Conservation (phyloP, 306 rosid genomes). For the Macrotyloma uniflorum region DNA sequence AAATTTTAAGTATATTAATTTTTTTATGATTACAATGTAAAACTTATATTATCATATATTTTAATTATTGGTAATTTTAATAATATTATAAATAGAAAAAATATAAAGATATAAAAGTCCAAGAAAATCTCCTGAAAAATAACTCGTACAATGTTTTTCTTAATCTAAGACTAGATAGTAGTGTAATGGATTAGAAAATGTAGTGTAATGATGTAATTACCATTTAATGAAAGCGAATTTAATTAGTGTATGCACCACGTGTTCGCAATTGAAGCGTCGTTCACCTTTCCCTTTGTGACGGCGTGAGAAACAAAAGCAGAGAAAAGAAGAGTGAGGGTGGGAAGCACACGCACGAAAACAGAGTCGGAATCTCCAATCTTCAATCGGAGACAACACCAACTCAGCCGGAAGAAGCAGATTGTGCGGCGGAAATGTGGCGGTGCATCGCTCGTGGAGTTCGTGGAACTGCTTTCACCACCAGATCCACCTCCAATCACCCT, state of each 20-base stretch:
- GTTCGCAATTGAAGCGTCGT: neutral
- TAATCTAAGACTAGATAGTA: no score
- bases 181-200: no score
- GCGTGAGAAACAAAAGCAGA: neutral
- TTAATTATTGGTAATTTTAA: no score
- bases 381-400: neutral
- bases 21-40: no score
- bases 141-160: no score
- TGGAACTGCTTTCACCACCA: constrained; percentile 51
- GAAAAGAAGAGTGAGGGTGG: neutral
- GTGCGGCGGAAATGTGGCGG: constrained; percentile 68
- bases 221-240: neutral
- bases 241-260: neutral
- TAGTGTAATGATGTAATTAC: neutral
- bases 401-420: neutral
- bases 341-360: neutral
- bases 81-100: no score
- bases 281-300: neutral
- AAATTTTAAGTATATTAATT: no score
- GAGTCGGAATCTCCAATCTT: neutral
- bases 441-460: constrained; percentile 78
- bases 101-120: no score
- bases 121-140: no score
- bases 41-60: no score
- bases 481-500: constrained; percentile 50